Evolutionary conservation across 2,329 filamentous ascomycete genomes (phyloP).

Genomic region (Sporothrix curviconia): DNA sequence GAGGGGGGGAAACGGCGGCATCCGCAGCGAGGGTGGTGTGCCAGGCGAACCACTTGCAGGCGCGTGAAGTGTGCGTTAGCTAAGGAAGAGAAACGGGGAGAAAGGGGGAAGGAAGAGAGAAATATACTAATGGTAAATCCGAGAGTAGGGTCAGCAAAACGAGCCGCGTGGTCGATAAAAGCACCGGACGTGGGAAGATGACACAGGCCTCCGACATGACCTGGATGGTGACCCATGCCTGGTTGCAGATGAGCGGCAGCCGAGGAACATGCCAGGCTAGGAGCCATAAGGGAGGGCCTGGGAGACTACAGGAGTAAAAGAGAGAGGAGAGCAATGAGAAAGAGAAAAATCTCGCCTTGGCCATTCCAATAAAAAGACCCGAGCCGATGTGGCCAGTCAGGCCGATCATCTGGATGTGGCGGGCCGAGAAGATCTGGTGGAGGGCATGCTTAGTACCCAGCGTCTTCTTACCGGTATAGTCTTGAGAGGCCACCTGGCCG

Average conservation of each 20-base stretch:
- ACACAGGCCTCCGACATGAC: not conserved
- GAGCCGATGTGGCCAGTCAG: not conserved
- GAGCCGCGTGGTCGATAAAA: slow-evolving; percentile 5
- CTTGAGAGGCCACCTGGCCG: no score
- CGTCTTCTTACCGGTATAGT: no score
- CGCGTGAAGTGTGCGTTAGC: no score
- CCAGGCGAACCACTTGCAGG: not conserved
- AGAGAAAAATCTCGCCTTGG: not conserved
- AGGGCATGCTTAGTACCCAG: no score
- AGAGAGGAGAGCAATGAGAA: not conserved
- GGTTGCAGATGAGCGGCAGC: not conserved
- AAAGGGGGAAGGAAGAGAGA: no score
- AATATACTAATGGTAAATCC: slow-evolving; percentile 1
- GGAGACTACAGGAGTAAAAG: not conserved
- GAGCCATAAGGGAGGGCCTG: not conserved
- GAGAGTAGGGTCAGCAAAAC: not conserved
- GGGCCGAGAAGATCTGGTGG: not conserved
- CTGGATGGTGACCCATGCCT: not conserved
- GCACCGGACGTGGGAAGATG: slow-evolving; percentile 1
- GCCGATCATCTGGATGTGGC: slow-evolving; percentile 7
- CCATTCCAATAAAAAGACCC: not conserved
- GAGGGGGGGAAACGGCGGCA: not conserved
- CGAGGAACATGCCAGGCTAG: not conserved
- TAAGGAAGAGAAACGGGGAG: no score
- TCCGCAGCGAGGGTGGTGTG: not conserved